These are phyloP conservation scores for Solanum bulbocastanum DNA, from an alignment of 257 asterid species.

Conservation along the genomic window DNA sequence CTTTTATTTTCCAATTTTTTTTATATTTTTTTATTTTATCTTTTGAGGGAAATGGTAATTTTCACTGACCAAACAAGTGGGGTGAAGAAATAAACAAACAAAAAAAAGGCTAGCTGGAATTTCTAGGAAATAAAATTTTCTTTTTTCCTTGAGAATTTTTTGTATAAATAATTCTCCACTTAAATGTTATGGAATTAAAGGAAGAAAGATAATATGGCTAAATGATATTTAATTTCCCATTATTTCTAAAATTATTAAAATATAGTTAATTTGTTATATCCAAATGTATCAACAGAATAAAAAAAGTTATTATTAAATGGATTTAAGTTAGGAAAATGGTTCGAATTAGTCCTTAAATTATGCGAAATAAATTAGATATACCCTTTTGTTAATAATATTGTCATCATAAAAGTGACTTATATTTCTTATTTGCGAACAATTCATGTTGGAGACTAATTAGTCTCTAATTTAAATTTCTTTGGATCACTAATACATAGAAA, in stretches of 20 bases:
- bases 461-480: too few species aligned
- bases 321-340: too few species aligned
- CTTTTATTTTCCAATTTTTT: neutral
- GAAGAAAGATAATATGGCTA: neutral
- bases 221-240: too few species aligned
- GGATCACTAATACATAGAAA: too few species aligned
- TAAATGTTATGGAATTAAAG: neutral
- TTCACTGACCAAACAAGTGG: slow-evolving; percentile 35
- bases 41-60: slow-evolving; percentile 12
- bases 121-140: neutral
- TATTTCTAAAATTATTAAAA: neutral
- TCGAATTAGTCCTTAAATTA: neutral
- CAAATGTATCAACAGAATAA: neutral
- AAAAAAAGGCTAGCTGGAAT: neutral
- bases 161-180: neutral
- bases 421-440: too few species aligned
- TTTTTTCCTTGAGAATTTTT: neutral
- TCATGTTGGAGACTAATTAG: too few species aligned
- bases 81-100: neutral
- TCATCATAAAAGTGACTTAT: too few species aligned
- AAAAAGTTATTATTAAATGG: neutral
- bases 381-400: too few species aligned
- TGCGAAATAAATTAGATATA: too few species aligned
- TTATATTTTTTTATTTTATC: neutral
- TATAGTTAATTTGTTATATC: neutral